Conservation (phyloP, 768 basidiomycete genomes). For the Kwoniella sp. region DNA sequence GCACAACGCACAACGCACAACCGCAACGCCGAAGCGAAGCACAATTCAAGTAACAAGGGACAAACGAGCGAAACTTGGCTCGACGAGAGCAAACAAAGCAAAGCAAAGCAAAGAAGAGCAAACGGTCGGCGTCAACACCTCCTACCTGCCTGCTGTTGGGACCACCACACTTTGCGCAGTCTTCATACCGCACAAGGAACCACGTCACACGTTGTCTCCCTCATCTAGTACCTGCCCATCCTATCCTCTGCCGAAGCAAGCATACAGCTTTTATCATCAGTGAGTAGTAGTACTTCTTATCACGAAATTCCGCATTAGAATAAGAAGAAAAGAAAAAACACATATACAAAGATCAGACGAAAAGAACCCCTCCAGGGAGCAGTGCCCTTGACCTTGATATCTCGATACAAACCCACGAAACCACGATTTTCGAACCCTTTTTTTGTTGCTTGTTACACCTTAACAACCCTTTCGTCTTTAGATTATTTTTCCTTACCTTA, state of each 20-base stretch:
- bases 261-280: too few relatives aligned
- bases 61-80: neutral
- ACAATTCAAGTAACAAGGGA: neutral
- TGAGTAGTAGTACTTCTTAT: too few relatives aligned
- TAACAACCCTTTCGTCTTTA: too few relatives aligned
- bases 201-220: too few relatives aligned
- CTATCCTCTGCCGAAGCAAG: too few relatives aligned
- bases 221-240: too few relatives aligned
- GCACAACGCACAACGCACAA: too few relatives aligned
- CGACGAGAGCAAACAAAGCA: too few relatives aligned
- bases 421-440: slow-evolving; percentile 2
- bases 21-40: too few relatives aligned
- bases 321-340: too few relatives aligned
- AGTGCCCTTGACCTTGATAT: neutral
- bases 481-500: slow-evolving; percentile 1
- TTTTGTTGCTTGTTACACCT: neutral
- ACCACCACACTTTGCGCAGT: neutral
- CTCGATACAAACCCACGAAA: neutral
- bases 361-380: neutral
- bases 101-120: too few relatives aligned
- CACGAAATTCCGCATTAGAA: neutral
- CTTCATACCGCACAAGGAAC: too few relatives aligned
- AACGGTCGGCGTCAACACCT: neutral
- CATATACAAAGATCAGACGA: neutral
- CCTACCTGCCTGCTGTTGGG: neutral